Evolutionary conservation across 768 basidiomycete species (phyloP).

Genomic region (Calocybe indica): DNA sequence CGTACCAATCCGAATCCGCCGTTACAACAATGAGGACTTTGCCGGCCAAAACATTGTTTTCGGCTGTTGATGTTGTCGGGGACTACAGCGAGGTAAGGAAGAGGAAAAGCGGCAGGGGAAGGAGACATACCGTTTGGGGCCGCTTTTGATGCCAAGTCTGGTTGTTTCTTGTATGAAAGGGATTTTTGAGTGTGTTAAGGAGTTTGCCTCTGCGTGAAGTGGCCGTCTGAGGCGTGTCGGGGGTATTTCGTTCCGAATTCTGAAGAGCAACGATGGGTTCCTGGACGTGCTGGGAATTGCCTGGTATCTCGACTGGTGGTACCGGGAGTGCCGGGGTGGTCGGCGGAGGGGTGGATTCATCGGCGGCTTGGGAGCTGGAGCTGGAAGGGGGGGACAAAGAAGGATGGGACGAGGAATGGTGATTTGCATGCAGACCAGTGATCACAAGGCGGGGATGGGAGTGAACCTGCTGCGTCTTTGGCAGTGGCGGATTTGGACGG

Average conservation of each 20-base stretch:
- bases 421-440: conserved; percentile 11
- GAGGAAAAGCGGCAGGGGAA: conserved; percentile 13
- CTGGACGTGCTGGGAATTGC: conserved; percentile 28
- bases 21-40: conserved; percentile 63
- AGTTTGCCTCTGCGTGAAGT: conserved; percentile 28
- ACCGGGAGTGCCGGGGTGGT: conserved; percentile 51
- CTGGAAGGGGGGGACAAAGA: conserved; percentile 67
- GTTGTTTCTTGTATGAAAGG: conserved; percentile 21
- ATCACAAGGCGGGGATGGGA: conserved; percentile 7
- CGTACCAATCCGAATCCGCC: conserved; percentile 69
- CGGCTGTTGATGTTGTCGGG: conserved; percentile 29
- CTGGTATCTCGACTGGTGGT: conserved; percentile 34
- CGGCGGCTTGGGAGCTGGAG: conserved; percentile 52
- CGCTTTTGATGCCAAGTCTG: conserved; percentile 17
- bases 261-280: conserved; percentile 17
- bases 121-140: conserved; percentile 28
- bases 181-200: conserved; percentile 25
- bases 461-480: conserved; percentile 8
- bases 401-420: conserved; percentile 40
- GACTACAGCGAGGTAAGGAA: conserved; percentile 23
- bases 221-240: conserved; percentile 13
- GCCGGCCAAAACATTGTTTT: conserved; percentile 20
- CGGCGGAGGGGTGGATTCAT: conserved; percentile 69
- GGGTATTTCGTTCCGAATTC: conserved; percentile 7
- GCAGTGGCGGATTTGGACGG: conserved; percentile 5